A percentile compares a stretch with the other conserved stretches of the same genome.
Conservation (phyloP, 148 eudicot genomes). For the Chenopodium formosanum region DNA sequence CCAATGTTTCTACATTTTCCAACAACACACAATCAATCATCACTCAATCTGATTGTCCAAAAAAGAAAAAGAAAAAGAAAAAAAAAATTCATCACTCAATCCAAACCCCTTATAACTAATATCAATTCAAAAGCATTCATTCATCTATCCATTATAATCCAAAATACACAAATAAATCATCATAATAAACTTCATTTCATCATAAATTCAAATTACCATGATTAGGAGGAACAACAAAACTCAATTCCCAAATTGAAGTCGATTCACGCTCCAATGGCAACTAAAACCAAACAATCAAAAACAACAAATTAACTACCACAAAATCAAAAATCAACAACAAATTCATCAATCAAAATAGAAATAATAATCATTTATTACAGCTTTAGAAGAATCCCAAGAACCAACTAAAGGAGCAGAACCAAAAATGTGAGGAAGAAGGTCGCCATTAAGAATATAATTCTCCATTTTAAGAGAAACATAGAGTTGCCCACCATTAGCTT, state of each 20-base stretch:
- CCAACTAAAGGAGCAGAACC: constrained; percentile 92
- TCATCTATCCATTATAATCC: no score
- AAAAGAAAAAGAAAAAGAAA: no score
- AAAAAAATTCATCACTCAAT: neutral
- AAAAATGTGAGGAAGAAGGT: constrained; percentile 72
- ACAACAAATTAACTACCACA: constrained; percentile 2
- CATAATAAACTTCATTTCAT: neutral
- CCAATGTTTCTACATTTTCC: constrained; percentile 67
- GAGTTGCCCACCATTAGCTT: constrained; percentile 57
- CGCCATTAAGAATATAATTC: constrained; percentile 52
- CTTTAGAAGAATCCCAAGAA: constrained; percentile 82
- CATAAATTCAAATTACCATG: constrained; percentile 51
- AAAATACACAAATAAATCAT: no score
- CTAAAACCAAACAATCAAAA: constrained; percentile 31
- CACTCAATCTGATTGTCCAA: no score
- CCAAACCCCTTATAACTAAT: neutral
- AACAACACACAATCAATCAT: constrained; percentile 1
- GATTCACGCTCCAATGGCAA: constrained; percentile 85
- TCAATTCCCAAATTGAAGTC: constrained; percentile 80
- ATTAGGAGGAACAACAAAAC: constrained; percentile 91
- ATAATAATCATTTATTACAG: constrained; percentile 38
- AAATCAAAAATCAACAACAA: neutral
- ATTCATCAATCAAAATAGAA: neutral
- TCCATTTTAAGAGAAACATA: constrained; percentile 87
- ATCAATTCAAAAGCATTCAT: neutral